phyloP scores from a whole-genome alignment of 495 filamentous ascomycete genomes.

The Xylaria curta region DNA sequence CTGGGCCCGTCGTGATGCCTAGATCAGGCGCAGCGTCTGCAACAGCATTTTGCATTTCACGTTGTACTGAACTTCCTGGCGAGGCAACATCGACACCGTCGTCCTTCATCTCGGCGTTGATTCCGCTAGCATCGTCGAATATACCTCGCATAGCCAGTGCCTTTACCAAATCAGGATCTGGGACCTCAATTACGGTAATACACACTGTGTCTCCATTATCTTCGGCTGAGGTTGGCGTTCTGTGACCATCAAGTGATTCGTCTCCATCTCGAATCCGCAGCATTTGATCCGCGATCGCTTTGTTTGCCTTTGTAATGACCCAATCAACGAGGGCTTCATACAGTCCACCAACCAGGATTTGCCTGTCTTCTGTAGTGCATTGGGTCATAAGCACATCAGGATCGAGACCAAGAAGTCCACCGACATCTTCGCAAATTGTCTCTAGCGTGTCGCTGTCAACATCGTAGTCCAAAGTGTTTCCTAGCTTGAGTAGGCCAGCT shows the following conservation, averaged over 20 bases:
- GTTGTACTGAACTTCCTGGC: slow-evolving; percentile 76
- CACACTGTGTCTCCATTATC: slow-evolving; percentile 82
- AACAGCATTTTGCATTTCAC: slow-evolving; percentile 84
- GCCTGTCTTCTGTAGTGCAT: slow-evolving; percentile 82
- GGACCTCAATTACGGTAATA: slow-evolving; percentile 87
- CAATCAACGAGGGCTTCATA: slow-evolving; percentile 97
- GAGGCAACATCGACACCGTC: slow-evolving; percentile 79
- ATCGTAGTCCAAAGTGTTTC: slow-evolving; percentile 83
- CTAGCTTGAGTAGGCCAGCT: slow-evolving; percentile 87
- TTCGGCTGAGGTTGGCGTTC: slow-evolving; percentile 68
- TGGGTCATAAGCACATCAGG: slow-evolving; percentile 81
- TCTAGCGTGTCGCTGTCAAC: slow-evolving; percentile 88
- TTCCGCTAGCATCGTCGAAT: slow-evolving; percentile 89
- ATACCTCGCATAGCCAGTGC: slow-evolving; percentile 85
- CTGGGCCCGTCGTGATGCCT: slow-evolving; percentile 70
- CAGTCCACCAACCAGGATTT: slow-evolving; percentile 79
- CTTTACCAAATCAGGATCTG: slow-evolving; percentile 78
- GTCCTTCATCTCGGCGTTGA: slow-evolving; percentile 95
- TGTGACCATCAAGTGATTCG: slow-evolving; percentile 66
- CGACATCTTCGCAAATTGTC: slow-evolving; percentile 87
- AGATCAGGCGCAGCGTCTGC: slow-evolving; percentile 81
- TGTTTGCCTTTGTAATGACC: slow-evolving; percentile 88
- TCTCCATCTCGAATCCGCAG: slow-evolving; percentile 63
- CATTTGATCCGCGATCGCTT: slow-evolving; percentile 81
- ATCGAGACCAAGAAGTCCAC: slow-evolving; percentile 82